These are phyloP conservation scores for Phytophthora fragariae DNA, from an alignment of 352 stramenopile genomes.

Conservation along the genomic window DNA sequence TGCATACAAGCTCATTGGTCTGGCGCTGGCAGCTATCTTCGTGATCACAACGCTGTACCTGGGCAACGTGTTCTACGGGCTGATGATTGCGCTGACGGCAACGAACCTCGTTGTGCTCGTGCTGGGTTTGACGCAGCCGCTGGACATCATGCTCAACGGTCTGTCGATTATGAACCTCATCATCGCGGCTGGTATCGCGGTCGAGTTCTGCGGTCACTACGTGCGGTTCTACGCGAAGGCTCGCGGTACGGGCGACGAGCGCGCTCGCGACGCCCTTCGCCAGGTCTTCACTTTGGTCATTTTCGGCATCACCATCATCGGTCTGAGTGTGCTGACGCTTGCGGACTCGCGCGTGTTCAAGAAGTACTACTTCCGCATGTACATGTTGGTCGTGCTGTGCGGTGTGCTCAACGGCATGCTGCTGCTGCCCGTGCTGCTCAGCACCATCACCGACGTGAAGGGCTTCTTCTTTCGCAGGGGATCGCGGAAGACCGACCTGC, in stretches of 20 bases:
- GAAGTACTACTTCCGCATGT: conserved; percentile 94
- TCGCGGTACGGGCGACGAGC: conserved; percentile 41
- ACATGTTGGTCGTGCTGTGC: conserved; percentile 83
- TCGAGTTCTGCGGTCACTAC: no score
- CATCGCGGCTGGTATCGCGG: no score
- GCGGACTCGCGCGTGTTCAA: conserved; percentile 89
- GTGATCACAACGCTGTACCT: conserved; percentile 61
- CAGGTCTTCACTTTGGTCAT: conserved; percentile 79
- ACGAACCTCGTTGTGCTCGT: no score
- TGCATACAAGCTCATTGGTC: conserved; percentile 58
- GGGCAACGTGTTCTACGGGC: conserved; percentile 29
- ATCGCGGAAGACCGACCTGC: conserved; percentile 31
- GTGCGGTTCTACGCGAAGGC: no score
- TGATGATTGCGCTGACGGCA: no score
- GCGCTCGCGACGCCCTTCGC: conserved; percentile 54
- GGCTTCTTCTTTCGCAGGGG: conserved; percentile 48
- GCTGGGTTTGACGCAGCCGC: no score
- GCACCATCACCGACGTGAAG: conserved; percentile 56
- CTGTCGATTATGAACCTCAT: no score
- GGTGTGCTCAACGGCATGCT: conserved; percentile 83
- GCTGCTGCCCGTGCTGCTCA: conserved; percentile 72
- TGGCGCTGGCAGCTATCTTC: conserved; percentile 57
- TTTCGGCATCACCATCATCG: conserved; percentile 89
- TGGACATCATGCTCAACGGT: no score
- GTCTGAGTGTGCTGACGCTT: conserved; percentile 79